Base-by-base conservation (phyloP, 2,329 filamentous ascomycete genomes). In the Ascochyta fabae region DNA sequence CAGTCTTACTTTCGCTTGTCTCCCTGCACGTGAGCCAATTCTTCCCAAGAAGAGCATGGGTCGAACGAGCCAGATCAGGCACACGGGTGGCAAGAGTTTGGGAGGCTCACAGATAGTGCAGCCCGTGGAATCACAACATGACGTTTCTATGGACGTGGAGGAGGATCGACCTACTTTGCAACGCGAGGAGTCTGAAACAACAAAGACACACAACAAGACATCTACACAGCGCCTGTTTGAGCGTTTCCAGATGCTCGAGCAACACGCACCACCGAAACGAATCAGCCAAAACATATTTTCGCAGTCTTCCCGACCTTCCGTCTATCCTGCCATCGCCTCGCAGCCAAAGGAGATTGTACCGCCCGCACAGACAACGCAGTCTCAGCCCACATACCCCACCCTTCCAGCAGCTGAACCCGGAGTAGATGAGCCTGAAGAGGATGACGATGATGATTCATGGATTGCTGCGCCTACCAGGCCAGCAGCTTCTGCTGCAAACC, bases 211-310 rank as follows among this genome's bases (percentile, higher is more conserved):
- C 69, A 92, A 87, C 76, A 96, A 96, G 73, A 93, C 92, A 0
- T 96, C 95, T n/a, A 96, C 95, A 0, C 93, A 98, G 74, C 84
- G 91, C 39, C 81, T 99, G 15, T 92, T 96, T 62, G 94, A 98
- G 67, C 92, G 93, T 66, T 98, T 99, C 66, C 96, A 88, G 59
- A 85, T 88, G 81, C 81, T 89, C 81, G 87, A 75, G 77, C 83
- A 57, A 73, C 81, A 69, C 42, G 73, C 71, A 48, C 68, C 64
- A 43, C 71, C 70, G 9, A 75, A 72, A 56, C 67, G 63, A n/a
- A 61, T 62, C 50, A 75, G 67, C 54, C 80, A 64, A 70, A 76
- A 70, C 55, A 74, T 82, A 40, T 22, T 56, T 4, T 56, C 53
- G 6, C 34, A 60, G 9, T 62, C 65, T 6, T 57, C 53, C 4